Base-by-base conservation (phyloP, 495 filamentous ascomycete species). In the Trichoderma reesei region DNA sequence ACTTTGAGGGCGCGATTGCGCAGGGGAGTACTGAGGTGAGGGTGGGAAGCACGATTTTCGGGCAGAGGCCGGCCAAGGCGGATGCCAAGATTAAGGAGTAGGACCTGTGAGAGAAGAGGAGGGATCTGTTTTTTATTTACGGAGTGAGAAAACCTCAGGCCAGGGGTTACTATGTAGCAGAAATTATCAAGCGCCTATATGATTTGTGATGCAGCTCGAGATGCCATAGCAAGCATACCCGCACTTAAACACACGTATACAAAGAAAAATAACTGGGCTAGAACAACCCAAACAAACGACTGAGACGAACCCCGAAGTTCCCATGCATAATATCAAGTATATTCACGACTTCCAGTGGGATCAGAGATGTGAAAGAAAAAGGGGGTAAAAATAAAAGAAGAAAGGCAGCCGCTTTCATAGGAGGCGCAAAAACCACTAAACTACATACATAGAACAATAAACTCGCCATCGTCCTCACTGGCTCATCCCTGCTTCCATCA, bases 31-130 rank as follows among this genome's bases (percentile, higher is more conserved):
- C 85, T 67, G 90, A 98, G 80, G 92, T 98, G n/a, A 80, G 94
- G n/a, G 85, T 98, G 20, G 94, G 94, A 3, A 97, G 88, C 67
- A 91, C 89, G 18, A 94, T 98, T 54, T 98, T 98, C 75, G 94
- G 94, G 39, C 77, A 85, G 69, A 78, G 94, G 71, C 88, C 88
- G 60, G 75, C 82, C 33, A 95, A 86, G 80, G 77, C 80, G 61
- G 86, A 92, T 70, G 88, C 88, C 2, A 86, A 83, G 72, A 68
- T 88, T 42, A 75, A 74, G 65, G 81, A 76, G 41, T 80, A 69
- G 48, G 5, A 11, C 11, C 20, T 4, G 10, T 59, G 7, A 31
- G 10, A 18, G 54, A 10, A 59, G 33, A 18, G 54, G 54, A 31
- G 16, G 16, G 20, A 31, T 31, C 3, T 8, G 16, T 5, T 46